phyloP scores from a whole-genome alignment of 176 grass and related monocot species.

The Metroxylon sagu region DNA sequence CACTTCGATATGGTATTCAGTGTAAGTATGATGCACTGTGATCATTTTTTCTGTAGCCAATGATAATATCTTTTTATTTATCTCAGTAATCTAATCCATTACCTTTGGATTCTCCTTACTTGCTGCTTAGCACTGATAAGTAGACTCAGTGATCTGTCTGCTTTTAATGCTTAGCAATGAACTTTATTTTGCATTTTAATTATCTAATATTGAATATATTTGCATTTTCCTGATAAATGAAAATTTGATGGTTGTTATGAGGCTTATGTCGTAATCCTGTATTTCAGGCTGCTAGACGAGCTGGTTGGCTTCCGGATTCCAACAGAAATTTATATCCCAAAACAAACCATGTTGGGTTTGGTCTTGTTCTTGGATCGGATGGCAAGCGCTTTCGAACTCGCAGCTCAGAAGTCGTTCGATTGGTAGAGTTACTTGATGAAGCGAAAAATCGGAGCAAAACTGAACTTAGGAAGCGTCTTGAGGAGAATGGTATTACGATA shows the following conservation, averaged over 20 bases:
- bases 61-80: too few species aligned
- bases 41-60: too few species aligned
- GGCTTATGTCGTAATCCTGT: neutral
- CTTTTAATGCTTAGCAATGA: too few species aligned
- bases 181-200: too few species aligned
- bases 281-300: constrained; percentile 73
- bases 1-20: constrained; percentile 96
- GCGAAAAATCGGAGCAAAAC: constrained; percentile 73
- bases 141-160: too few species aligned
- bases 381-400: constrained; percentile 84
- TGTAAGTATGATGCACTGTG: constrained; percentile 25
- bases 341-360: constrained; percentile 83
- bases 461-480: constrained; percentile 58
- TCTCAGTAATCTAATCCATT: too few species aligned
- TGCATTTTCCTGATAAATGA: too few species aligned
- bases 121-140: too few species aligned
- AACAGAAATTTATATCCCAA: constrained; percentile 62
- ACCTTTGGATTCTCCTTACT: too few species aligned
- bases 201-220: too few species aligned
- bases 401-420: constrained; percentile 73
- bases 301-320: constrained; percentile 54
- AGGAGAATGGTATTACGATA: constrained; percentile 50
- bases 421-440: constrained; percentile 88
- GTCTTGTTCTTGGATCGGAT: constrained; percentile 91
- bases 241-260: neutral